phyloP scores from a whole-genome alignment of 805 yeast species.

The Saturnispora kantuleensis region DNA sequence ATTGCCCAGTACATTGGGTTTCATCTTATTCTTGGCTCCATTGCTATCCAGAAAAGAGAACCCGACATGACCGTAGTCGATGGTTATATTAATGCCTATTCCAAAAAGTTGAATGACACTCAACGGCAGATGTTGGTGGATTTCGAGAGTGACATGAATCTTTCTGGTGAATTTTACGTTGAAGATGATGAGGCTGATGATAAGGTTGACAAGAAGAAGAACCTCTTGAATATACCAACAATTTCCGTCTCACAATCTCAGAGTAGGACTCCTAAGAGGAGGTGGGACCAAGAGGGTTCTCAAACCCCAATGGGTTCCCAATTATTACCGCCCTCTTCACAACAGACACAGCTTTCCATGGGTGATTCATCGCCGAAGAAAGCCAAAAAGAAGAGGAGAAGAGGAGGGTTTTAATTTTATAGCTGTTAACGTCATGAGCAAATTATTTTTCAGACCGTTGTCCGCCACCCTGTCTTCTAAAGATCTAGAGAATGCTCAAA shows the following conservation, averaged over 20 bases:
- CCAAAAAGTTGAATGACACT: constrained; percentile 4
- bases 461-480: no score
- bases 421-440: not conserved
- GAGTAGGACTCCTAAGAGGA: not conserved
- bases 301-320: constrained; percentile 3
- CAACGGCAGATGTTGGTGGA: constrained; percentile 6
- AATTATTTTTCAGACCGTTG: not conserved
- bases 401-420: not conserved
- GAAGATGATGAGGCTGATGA: constrained; percentile 4
- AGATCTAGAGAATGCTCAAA: no score
- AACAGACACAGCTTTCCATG: not conserved
- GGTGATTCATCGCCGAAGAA: constrained; percentile 1
- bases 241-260: constrained; percentile 4
- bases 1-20: constrained; percentile 6
- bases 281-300: no score
- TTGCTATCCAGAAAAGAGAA: constrained; percentile 4
- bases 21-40: constrained; percentile 8
- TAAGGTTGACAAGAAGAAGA: constrained; percentile 3
- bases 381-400: constrained; percentile 7
- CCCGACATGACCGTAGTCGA: not conserved
- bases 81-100: not conserved
- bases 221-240: not conserved
- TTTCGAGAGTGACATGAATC: constrained; percentile 12
- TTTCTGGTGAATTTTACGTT: constrained; percentile 6
- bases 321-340: constrained; percentile 5